Conservation (phyloP, 2,329 filamentous ascomycete species). For the Diaporthe ampelina region DNA sequence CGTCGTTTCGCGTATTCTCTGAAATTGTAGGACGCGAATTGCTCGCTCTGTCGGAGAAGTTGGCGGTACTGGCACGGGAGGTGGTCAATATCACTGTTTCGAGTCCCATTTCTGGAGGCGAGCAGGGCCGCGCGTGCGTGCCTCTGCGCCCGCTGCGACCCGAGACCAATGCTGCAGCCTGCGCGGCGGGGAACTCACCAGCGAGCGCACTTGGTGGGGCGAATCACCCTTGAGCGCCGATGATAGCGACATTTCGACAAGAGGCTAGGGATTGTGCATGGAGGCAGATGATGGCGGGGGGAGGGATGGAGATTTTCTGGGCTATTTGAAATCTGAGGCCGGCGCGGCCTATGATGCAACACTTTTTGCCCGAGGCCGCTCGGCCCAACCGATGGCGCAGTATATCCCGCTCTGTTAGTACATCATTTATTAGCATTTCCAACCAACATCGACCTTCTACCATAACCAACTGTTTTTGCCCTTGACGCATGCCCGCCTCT, state of each 20-base stretch:
- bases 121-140: not conserved
- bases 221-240: conserved; percentile 64
- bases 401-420: not conserved
- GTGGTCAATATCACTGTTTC: conserved; percentile 33
- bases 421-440: not conserved
- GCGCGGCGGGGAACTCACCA: conserved; percentile 58
- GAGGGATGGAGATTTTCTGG: conserved; percentile 16
- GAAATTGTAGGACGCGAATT: conserved; percentile 97
- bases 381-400: not conserved
- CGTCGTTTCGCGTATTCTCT: conserved; percentile 94
- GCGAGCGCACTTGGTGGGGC: conserved; percentile 69
- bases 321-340: conserved; percentile 37
- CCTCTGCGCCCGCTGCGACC: not conserved
- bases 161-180: not conserved
- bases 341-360: conserved; percentile 42
- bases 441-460: not conserved
- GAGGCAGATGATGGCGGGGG: not conserved
- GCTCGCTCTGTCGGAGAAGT: conserved; percentile 84
- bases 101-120: not conserved
- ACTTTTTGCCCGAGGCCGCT: conserved; percentile 38
- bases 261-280: conserved; percentile 35
- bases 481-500: not conserved
- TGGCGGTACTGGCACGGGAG: conserved; percentile 81
- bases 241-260: conserved; percentile 44
- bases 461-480: not conserved